A percentile compares a stretch with the other conserved stretches of the same genome.
phyloP scores from a whole-genome alignment of 2,329 filamentous ascomycete genomes.

The Endoconidiophora laricicola region DNA sequence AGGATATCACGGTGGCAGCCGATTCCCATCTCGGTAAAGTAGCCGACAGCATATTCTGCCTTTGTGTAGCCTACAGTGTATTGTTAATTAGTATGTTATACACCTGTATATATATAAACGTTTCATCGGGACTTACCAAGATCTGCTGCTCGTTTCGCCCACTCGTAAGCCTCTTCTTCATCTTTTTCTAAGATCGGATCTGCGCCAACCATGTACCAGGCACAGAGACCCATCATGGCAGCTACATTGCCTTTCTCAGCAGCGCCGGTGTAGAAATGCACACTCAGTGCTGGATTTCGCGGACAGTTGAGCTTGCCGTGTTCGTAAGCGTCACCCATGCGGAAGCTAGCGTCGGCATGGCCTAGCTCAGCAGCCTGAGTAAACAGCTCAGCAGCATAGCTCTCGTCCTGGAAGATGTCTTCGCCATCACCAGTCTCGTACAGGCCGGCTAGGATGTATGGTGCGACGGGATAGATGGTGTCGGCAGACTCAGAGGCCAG shows the following conservation, averaged over 20 bases:
- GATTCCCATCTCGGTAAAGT: conserved; percentile 98
- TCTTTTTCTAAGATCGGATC: conserved; percentile 86
- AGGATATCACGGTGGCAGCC: conserved; percentile 87
- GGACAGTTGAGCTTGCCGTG: conserved; percentile 79
- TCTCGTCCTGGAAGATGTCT: conserved; percentile 80
- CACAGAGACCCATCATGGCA: conserved; percentile 96
- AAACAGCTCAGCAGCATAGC: conserved; percentile 83
- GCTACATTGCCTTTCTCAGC: conserved; percentile 68
- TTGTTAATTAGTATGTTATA: neutral
- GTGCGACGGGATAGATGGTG: conserved; percentile 77
- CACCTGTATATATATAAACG: too few relatives aligned
- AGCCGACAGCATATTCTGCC: conserved; percentile 89
- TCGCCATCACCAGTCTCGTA: conserved; percentile 91
- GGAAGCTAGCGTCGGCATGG: conserved; percentile 69
- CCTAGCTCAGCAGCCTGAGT: conserved; percentile 88
- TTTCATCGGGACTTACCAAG: conserved; percentile 43
- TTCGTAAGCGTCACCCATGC: conserved; percentile 93
- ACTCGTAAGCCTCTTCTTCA: conserved; percentile 90
- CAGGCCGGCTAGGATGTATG: conserved; percentile 74
- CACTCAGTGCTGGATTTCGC: conserved; percentile 76
- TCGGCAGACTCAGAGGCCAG: conserved; percentile 82
- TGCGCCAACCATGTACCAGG: conserved; percentile 95
- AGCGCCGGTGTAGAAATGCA: conserved; percentile 93
- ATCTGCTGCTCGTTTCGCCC: conserved; percentile 76
- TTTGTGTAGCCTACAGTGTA: conserved; percentile 38